Conservation (phyloP, 2,329 filamentous ascomycete genomes). For the Tolypocladium guangdongense region DNA sequence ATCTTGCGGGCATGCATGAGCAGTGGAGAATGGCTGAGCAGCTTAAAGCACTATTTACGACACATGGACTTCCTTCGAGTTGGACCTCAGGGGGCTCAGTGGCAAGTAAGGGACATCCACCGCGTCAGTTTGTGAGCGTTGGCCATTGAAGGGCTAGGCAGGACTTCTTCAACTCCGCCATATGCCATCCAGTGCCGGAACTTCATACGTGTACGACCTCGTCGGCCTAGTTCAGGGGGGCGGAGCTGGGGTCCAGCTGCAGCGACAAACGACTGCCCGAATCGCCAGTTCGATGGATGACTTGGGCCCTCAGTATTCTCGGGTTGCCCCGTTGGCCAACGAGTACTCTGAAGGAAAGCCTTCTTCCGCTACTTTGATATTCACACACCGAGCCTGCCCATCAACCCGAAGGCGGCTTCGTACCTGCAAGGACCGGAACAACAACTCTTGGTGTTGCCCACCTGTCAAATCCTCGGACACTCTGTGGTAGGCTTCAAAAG, state of each 20-base stretch:
- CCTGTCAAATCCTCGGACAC: neutral
- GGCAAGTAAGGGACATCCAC: neutral
- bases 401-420: neutral
- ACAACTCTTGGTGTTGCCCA: neutral
- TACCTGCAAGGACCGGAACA: neutral
- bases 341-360: neutral
- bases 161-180: neutral
- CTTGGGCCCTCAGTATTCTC: neutral
- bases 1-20: neutral
- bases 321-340: neutral
- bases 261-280: neutral
- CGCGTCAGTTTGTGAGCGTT: neutral
- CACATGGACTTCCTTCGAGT: neutral
- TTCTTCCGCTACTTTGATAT: neutral
- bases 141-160: neutral
- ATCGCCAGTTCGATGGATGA: neutral
- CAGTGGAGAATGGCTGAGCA: neutral
- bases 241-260: neutral
- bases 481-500: neutral
- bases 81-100: neutral
- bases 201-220: neutral
- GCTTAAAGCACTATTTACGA: neutral
- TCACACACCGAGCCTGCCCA: neutral
- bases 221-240: neutral
- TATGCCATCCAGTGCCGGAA: neutral